A percentile compares a stretch with the other conserved stretches of the same genome.
These are phyloP conservation scores for Backusella sp. DNA, from an alignment of 192 early-diverging fungal species.

Conservation along the genomic window DNA sequence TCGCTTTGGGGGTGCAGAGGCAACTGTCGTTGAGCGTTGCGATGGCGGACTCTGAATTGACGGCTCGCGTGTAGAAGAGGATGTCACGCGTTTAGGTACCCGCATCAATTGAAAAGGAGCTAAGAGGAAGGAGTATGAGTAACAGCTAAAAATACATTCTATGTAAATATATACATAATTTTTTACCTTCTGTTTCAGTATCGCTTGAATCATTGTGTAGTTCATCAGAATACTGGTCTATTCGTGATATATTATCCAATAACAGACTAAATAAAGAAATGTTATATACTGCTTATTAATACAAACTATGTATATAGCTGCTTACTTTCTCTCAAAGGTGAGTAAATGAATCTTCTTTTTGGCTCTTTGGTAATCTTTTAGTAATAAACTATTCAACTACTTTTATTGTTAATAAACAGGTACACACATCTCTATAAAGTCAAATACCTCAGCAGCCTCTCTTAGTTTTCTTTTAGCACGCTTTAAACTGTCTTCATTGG, in stretches of 20 bases:
- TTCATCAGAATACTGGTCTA: neutral
- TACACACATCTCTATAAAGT: neutral
- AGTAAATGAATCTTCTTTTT: conserved; percentile 19
- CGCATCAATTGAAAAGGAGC: conserved; percentile 1
- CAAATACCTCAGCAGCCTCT: conserved; percentile 6
- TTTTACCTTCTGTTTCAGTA: conserved; percentile 1
- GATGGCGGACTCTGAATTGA: conserved; percentile 13
- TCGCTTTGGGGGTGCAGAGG: conserved; percentile 27
- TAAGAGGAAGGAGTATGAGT: neutral
- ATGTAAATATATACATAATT: neutral
- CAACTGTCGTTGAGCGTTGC: conserved; percentile 11
- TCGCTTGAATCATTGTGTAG: neutral
- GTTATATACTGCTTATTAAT: neutral
- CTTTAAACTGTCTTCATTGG: neutral
- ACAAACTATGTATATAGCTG: neutral
- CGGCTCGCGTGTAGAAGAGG: neutral
- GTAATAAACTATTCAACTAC: conserved; percentile 7
- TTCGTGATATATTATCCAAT: neutral
- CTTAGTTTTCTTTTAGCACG: neutral
- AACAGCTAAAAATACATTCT: neutral
- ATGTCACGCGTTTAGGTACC: conserved; percentile 7
- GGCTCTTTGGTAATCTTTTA: conserved; percentile 12
- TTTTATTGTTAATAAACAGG: neutral
- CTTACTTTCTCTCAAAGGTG: conserved; percentile 23
- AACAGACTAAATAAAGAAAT: neutral